Conservation (phyloP, 345 rosid genomes). For the Laguncularia racemosa region DNA sequence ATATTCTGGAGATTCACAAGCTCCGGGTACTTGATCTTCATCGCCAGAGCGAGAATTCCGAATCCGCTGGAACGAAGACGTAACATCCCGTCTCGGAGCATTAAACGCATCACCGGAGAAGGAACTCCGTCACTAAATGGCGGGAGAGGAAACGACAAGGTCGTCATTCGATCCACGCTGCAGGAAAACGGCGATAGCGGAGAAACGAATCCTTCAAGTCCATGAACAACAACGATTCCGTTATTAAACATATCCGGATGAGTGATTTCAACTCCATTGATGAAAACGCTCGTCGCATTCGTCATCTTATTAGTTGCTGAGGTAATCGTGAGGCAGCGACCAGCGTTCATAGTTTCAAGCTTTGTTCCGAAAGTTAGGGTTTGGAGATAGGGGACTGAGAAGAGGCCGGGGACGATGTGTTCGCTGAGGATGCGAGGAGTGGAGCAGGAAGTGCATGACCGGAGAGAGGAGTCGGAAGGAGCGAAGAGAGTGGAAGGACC, state of each 20-base stretch:
- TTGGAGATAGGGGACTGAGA: constrained; percentile 44
- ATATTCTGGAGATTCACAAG: constrained; percentile 36
- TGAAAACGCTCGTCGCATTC: constrained; percentile 35
- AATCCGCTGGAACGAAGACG: constrained; percentile 56
- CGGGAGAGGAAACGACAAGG: constrained; percentile 17
- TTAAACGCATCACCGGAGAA: constrained; percentile 42
- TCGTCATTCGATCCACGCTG: constrained; percentile 41
- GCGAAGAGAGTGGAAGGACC: constrained; percentile 66
- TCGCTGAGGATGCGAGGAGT: constrained; percentile 45
- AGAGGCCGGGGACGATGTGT: constrained; percentile 62
- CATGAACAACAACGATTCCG: constrained; percentile 48
- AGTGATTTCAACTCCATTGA: constrained; percentile 55
- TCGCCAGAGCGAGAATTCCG: constrained; percentile 44
- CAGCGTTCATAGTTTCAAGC: constrained; percentile 48
- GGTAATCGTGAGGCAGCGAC: constrained; percentile 57
- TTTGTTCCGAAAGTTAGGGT: constrained; percentile 49
- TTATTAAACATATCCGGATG: constrained; percentile 61
- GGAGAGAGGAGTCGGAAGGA: constrained; percentile 48
- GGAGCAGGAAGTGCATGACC: constrained; percentile 42
- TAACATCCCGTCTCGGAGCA: constrained; percentile 54
- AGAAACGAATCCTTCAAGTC: constrained; percentile 52
- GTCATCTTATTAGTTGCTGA: constrained; percentile 9
- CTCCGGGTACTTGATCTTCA: constrained; percentile 45
- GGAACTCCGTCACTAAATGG: constrained; percentile 8
- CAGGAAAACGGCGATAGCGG: constrained; percentile 61